Percentiles rank a stretch among this genome's conserved stretches.
phyloP scores from a whole-genome alignment of 345 rosid species.

The Lumnitzera littorea region DNA sequence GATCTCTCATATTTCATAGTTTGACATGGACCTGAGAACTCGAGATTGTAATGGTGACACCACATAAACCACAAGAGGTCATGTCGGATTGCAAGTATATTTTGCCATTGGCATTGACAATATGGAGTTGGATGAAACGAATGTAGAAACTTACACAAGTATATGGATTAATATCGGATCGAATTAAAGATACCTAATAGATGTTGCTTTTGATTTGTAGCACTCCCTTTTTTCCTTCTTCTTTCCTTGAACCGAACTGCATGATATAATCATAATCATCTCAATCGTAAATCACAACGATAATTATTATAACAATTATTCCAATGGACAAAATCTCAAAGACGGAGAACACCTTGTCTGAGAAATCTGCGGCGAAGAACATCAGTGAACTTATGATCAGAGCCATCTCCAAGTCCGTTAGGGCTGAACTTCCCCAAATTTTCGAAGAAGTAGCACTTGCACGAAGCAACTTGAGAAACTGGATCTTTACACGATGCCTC shows the following conservation, averaged over 20 bases:
- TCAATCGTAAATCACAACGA: background rate
- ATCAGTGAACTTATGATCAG: slow-evolving; percentile 45
- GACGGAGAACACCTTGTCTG: slow-evolving; percentile 44
- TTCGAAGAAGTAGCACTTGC: slow-evolving; percentile 87
- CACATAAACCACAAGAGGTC: too few species aligned
- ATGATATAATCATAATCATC: slow-evolving; percentile 10
- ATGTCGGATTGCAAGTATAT: too few species aligned
- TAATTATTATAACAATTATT: background rate
- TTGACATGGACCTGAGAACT: too few species aligned
- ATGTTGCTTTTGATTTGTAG: slow-evolving; percentile 19
- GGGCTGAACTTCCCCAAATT: slow-evolving; percentile 57
- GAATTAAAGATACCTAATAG: slow-evolving; percentile 28
- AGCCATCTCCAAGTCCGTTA: slow-evolving; percentile 26
- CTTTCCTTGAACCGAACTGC: slow-evolving; percentile 50
- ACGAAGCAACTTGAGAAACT: slow-evolving; percentile 53
- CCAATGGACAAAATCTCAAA: background rate
- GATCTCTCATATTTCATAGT: too few species aligned
- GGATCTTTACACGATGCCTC: slow-evolving; percentile 51
- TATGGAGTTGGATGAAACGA: background rate
- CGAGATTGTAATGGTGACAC: too few species aligned
- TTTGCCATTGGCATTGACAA: background rate
- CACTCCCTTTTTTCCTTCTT: slow-evolving; percentile 25
- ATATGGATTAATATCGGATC: background rate
- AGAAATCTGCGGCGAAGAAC: slow-evolving; percentile 78
- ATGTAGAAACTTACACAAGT: background rate